These are phyloP conservation scores for Sinapis alba DNA, from an alignment of 441 rosid genomes.

Conservation along the genomic window DNA sequence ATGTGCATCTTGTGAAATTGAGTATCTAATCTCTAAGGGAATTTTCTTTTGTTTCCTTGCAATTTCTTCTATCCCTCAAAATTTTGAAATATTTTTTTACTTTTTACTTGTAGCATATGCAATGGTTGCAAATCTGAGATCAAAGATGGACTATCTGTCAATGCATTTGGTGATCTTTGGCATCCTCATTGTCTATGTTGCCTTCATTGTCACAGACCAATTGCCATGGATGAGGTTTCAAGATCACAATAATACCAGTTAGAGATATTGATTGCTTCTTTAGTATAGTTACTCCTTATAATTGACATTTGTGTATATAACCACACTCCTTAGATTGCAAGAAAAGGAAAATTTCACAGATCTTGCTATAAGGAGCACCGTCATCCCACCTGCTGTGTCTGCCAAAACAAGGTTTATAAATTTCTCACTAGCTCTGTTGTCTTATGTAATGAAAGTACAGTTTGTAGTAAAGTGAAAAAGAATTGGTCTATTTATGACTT, in stretches of 20 bases:
- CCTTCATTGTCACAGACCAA: constrained; percentile 64
- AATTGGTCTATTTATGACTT: not conserved
- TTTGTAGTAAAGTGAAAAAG: constrained; percentile 3
- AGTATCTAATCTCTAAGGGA: not conserved
- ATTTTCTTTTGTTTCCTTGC: not conserved
- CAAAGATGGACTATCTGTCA: constrained; percentile 63
- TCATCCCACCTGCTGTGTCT: constrained; percentile 82
- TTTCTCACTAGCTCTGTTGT: not conserved
- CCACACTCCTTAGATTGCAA: constrained; percentile 6
- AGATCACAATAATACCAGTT: constrained; percentile 2
- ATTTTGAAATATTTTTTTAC: not conserved
- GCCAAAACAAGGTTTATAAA: constrained; percentile 55
- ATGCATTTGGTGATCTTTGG: constrained; percentile 75
- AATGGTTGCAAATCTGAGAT: constrained; percentile 73
- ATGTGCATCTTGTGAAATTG: not conserved
- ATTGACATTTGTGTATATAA: constrained; percentile 22
- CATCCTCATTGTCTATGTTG: constrained; percentile 86
- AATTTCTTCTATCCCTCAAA: not conserved
- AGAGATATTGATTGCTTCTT: not conserved
- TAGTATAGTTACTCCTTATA: not conserved
- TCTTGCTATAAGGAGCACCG: constrained; percentile 70
- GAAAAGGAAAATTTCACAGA: constrained; percentile 60
- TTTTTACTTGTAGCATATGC: constrained; percentile 54
- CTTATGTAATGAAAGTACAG: not conserved
- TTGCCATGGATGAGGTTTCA: constrained; percentile 67